phyloP scores from a whole-genome alignment of 441 rosid genomes.

The Erodium moschatum region DNA sequence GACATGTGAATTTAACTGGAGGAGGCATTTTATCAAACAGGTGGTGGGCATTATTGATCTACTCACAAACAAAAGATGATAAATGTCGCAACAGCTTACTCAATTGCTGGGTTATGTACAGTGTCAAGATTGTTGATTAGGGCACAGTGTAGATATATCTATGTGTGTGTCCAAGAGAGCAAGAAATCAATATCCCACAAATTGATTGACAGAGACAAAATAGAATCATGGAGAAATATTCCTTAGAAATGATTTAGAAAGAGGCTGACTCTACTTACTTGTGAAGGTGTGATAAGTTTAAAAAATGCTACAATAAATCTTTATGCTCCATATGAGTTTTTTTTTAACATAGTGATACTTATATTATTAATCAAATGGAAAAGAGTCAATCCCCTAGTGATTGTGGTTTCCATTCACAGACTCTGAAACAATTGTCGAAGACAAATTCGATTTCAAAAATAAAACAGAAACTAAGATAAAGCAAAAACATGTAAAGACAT shows the following conservation, averaged over 20 bases:
- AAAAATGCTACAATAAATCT: no score
- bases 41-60: not conserved
- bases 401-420: no score
- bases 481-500: no score
- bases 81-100: not conserved
- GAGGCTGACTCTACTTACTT: slow-evolving; percentile 18
- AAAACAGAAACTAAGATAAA: no score
- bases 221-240: slow-evolving; percentile 34
- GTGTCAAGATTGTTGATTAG: not conserved
- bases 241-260: slow-evolving; percentile 33
- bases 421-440: no score
- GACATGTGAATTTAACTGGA: not conserved
- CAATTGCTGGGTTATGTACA: not conserved
- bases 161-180: not conserved
- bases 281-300: not conserved
- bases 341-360: no score
- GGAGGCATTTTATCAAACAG: slow-evolving; percentile 10
- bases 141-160: not conserved
- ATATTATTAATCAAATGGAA: no score
- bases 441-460: no score
- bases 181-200: not conserved
- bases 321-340: no score
- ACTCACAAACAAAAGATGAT: not conserved
- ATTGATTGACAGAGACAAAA: slow-evolving; percentile 36
- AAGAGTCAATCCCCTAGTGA: no score